phyloP scores from a whole-genome alignment of 768 basidiomycete genomes.

The Lactarius deliciosus region DNA sequence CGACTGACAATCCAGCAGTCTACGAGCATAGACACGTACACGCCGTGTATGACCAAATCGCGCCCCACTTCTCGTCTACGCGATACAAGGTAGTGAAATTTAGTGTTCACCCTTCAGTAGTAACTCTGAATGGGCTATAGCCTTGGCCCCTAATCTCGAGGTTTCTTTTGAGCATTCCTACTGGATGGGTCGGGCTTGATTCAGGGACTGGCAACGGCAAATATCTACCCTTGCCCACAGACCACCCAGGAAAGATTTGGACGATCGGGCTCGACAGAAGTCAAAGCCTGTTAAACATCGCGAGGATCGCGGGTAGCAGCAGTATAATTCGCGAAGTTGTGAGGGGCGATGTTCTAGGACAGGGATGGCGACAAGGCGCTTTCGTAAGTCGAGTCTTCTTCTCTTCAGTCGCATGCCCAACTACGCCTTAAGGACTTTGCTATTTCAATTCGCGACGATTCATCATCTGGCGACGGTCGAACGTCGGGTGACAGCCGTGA shows the following conservation, averaged over 20 bases:
- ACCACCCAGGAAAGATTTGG: constrained; percentile 59
- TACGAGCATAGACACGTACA: constrained; percentile 83
- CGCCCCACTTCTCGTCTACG: constrained; percentile 83
- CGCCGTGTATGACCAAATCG: constrained; percentile 80
- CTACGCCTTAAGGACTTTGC: constrained; percentile 75
- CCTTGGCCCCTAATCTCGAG: constrained; percentile 86
- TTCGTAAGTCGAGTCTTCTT: constrained; percentile 63
- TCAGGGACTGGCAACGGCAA: constrained; percentile 98
- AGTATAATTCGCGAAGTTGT: constrained; percentile 65
- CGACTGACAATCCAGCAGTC: constrained; percentile 48
- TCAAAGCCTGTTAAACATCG: constrained; percentile 72
- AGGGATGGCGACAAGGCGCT: constrained; percentile 69
- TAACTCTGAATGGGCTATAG: constrained; percentile 40
- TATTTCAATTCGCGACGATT: constrained; percentile 97
- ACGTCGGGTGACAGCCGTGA: constrained; percentile 69
- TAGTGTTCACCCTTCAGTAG: not conserved
- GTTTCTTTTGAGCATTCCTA: constrained; percentile 69
- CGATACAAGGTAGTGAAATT: constrained; percentile 68
- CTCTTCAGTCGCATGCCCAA: not conserved
- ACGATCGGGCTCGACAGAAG: constrained; percentile 88
- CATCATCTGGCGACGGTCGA: constrained; percentile 87
- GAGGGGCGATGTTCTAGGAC: constrained; percentile 71
- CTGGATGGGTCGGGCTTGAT: constrained; percentile 87
- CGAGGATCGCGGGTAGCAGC: constrained; percentile 56
- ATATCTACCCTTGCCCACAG: constrained; percentile 77